Base-by-base conservation (phyloP, 352 stramenopile species). In the Globisporangium alternatum region DNA sequence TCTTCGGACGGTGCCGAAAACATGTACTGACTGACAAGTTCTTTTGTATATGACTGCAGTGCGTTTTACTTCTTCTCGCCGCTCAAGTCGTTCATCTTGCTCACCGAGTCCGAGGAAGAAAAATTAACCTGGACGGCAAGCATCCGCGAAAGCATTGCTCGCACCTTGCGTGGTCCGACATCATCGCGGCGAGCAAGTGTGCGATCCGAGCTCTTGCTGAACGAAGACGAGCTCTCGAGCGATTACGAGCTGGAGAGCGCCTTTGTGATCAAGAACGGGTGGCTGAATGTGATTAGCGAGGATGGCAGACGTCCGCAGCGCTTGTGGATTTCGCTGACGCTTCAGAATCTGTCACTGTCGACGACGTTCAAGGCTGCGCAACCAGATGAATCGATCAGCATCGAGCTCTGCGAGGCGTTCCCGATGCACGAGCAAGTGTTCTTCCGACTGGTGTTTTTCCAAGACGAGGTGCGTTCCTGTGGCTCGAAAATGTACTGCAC, bases 51-150 rank as follows among this genome's bases (percentile, higher is more conserved):
- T 19, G 19, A 13, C 19, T 66, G 2, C 56, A 95, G 83, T 56
- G 87, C 87, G 0, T 93, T 95, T 55, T 91, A 88, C 61, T 95
- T 95, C 44, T 92, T 87, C 55, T 95, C 87, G 2, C 86, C 81
- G 17, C 75, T 91, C 22, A 95, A 95, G 71, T 95, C 87, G 30
- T 95, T 95, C 57, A 91, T 95, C 52, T 68, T 95, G 41, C 69
- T 95, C 15, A 73, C 87, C 7, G 70, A 87, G 13, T 88, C 81
- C 9, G 72, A 90, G 21, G 70, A 77, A 58, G 83, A 88, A 25
- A 92, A 93, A 64, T 30, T 60, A 2, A 62, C 44, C 12, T 95
- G 87, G 87, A 88, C 85, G 17, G 55, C 51, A 7, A 77, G 70
- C 52, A 89, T 94, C 47, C 71, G 78, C n/a, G 76, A 89, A 8